Percentiles rank a stretch among this genome's conserved stretches.
phyloP scores from a whole-genome alignment of 1,284 basidiomycete species.

The Heterobasidion occidentale region DNA sequence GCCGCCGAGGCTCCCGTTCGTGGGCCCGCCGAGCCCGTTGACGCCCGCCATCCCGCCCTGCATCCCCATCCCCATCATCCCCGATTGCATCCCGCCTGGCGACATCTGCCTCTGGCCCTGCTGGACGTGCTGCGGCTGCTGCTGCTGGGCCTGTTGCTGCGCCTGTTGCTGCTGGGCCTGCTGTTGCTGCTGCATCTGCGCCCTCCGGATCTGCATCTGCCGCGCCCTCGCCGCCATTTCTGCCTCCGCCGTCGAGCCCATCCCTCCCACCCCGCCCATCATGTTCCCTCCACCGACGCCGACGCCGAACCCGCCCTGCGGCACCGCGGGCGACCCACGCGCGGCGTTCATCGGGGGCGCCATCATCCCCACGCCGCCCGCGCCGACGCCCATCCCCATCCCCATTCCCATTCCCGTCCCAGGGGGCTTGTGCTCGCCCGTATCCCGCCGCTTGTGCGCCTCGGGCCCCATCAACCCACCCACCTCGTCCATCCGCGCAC shows the following conservation, averaged over 20 bases:
- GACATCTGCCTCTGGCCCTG: conserved; percentile 28
- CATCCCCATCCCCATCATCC: conserved; percentile 24
- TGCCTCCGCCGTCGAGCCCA: background rate
- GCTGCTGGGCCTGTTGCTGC: conserved; percentile 26
- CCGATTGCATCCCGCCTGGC: conserved; percentile 31
- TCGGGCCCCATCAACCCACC: background rate
- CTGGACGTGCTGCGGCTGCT: conserved; percentile 5
- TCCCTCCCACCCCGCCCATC: background rate
- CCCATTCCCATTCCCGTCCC: background rate
- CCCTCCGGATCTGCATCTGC: background rate
- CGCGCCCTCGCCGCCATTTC: background rate
- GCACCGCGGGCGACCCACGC: background rate
- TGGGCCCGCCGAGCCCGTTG: conserved; percentile 2
- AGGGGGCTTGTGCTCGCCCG: conserved; percentile 1
- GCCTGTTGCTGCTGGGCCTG: conserved; percentile 27
- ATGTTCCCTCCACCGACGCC: background rate
- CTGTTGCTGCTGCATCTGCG: background rate
- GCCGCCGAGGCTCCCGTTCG: background rate
- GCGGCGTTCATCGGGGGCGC: too few relatives aligned
- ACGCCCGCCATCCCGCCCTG: background rate
- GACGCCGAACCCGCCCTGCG: background rate
- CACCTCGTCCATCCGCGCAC: background rate
- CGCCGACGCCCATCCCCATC: background rate
- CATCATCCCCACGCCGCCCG: background rate
- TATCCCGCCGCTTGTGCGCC: background rate